A percentile compares a stretch with the other conserved stretches of the same genome.
Conservation (phyloP, 768 basidiomycete species). For the Phlebiopsis flavidoalba region DNA sequence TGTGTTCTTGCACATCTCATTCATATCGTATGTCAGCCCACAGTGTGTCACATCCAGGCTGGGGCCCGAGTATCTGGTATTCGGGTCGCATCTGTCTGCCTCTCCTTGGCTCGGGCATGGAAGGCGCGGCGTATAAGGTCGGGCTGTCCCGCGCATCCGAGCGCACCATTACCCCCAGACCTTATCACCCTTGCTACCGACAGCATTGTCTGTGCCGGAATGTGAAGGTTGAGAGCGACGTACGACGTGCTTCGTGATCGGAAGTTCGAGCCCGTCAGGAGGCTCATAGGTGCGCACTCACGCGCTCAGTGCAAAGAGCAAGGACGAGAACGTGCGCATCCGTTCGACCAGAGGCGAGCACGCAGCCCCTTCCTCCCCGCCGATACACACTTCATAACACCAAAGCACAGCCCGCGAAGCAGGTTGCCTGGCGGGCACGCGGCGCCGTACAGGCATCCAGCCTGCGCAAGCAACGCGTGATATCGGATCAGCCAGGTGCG, state of each 20-base stretch:
- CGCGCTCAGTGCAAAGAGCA: slow-evolving; percentile 30
- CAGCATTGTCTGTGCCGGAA: slow-evolving; percentile 3
- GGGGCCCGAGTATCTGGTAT: neutral
- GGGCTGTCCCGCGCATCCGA: too few relatives aligned
- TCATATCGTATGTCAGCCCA: neutral
- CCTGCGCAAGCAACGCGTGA: slow-evolving; percentile 49
- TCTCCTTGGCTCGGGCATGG: too few relatives aligned
- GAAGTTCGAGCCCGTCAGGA: slow-evolving; percentile 41
- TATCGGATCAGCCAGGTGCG: slow-evolving; percentile 44
- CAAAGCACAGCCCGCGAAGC: too few relatives aligned
- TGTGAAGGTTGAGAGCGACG: slow-evolving; percentile 20
- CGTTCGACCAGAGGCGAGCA: slow-evolving; percentile 35
- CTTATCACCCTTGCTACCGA: neutral
- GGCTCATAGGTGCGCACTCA: slow-evolving; percentile 40
- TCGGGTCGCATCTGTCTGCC: neutral
- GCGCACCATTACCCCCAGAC: too few relatives aligned
- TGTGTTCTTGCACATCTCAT: neutral
- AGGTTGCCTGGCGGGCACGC: slow-evolving; percentile 43
- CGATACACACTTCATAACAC: too few relatives aligned
- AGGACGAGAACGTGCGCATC: slow-evolving; percentile 34
- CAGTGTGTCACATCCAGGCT: neutral
- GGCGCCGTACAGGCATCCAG: slow-evolving; percentile 53
- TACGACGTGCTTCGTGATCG: slow-evolving; percentile 39
- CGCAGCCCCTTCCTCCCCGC: neutral
- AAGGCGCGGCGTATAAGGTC: neutral